Evolutionary conservation across 2,329 filamentous ascomycete genomes (phyloP).

Genomic region (Apiospora phragmitis): DNA sequence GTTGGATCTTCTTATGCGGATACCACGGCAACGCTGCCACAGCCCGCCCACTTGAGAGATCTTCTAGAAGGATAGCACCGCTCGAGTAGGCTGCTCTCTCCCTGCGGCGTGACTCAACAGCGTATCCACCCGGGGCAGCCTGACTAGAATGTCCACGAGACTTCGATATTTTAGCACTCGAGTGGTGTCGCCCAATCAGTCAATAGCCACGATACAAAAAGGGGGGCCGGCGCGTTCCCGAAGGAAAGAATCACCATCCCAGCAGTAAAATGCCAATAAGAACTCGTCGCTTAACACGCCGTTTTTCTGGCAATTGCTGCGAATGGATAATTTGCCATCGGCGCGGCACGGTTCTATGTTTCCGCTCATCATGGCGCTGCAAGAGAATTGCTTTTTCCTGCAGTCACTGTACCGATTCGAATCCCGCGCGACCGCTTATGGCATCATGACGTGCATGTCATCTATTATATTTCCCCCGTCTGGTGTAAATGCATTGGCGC

Average conservation of each 20-base stretch:
- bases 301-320: not conserved
- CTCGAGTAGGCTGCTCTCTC: not conserved
- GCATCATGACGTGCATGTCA: constrained; percentile 1
- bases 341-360: not conserved
- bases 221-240: not conserved
- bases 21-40: constrained; percentile 1
- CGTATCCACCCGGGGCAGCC: constrained; percentile 4
- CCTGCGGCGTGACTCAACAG: not conserved
- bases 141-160: constrained; percentile 3
- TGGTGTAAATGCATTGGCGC: not conserved
- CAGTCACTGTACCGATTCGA: not conserved
- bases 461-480: not conserved
- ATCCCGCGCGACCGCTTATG: not conserved
- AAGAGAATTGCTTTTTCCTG: not conserved
- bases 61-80: not conserved
- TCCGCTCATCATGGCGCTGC: not conserved
- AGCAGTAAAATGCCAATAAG: not conserved
- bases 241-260: not conserved
- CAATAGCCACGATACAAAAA: not conserved
- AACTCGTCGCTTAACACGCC: not conserved
- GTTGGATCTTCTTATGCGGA: not conserved
- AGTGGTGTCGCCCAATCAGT: constrained; percentile 1
- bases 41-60: not conserved
- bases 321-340: not conserved
- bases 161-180: not conserved